A percentile compares a stretch with the other conserved stretches of the same genome.
Conservation (phyloP, 768 basidiomycete genomes). For the Xerocomellus amylosporus region DNA sequence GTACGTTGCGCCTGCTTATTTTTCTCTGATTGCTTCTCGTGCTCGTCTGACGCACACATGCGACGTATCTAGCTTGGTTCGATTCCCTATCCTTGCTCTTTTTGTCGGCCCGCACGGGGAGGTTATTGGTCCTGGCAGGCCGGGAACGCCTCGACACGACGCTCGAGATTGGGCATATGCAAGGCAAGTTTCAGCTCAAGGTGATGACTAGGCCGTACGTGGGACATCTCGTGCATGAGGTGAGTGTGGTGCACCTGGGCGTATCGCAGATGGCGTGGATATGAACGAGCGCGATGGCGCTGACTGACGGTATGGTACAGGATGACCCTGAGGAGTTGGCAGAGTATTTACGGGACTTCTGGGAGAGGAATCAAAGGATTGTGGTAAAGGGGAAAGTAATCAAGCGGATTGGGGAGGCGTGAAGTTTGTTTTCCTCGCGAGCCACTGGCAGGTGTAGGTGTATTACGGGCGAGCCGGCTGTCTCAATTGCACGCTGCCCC, state of each 20-base stretch:
- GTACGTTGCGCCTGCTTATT: constrained; percentile 41
- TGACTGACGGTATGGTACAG: constrained; percentile 36
- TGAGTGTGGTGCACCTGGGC: constrained; percentile 31
- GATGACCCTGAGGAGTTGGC: constrained; percentile 84
- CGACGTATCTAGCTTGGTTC: constrained; percentile 80
- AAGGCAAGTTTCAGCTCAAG: constrained; percentile 91
- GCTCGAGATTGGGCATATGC: constrained; percentile 97
- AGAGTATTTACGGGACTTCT: constrained; percentile 82
- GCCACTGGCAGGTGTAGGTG: no score
- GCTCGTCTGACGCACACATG: neutral
- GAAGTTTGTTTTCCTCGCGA: neutral
- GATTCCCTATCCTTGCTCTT: constrained; percentile 76
- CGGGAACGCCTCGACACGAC: constrained; percentile 90
- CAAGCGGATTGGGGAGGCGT: constrained; percentile 56
- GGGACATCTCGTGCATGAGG: constrained; percentile 95
- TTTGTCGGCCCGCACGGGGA: constrained; percentile 71
- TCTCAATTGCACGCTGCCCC: no score
- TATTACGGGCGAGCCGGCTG: no score
- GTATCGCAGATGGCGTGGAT: neutral
- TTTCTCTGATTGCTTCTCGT: neutral
- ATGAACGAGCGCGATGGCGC: neutral
- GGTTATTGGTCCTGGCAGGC: constrained; percentile 87
- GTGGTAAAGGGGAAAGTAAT: constrained; percentile 49
- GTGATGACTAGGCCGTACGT: constrained; percentile 58
- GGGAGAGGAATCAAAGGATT: constrained; percentile 80